These are phyloP conservation scores for Backusella psychrophila DNA, from an alignment of 192 early-diverging fungal species.

Conservation along the genomic window DNA sequence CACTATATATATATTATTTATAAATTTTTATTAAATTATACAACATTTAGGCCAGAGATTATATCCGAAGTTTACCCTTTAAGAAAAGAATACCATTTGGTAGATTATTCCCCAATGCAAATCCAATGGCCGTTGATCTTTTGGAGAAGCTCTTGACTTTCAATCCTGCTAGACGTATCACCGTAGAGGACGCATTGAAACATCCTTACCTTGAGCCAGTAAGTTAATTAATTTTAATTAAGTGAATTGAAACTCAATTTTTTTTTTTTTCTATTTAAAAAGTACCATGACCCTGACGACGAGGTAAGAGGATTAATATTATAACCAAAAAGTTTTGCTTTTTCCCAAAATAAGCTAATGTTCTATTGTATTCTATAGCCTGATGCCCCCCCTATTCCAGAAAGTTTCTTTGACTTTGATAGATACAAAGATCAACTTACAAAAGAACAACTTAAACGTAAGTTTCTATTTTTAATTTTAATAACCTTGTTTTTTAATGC, in stretches of 20 bases:
- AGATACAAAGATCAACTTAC: slow-evolving; percentile 80
- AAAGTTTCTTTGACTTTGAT: slow-evolving; percentile 85
- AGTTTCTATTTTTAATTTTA: not conserved
- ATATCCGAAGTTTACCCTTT: slow-evolving; percentile 86
- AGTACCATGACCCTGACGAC: slow-evolving; percentile 68
- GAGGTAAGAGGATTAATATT: slow-evolving; percentile 31
- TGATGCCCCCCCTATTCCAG: slow-evolving; percentile 66
- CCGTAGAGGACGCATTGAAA: slow-evolving; percentile 87
- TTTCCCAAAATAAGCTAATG: not conserved
- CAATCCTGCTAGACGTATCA: slow-evolving; percentile 87
- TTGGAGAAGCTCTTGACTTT: slow-evolving; percentile 92
- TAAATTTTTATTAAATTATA: not conserved
- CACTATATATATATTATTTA: not conserved
- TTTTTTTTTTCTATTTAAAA: not conserved
- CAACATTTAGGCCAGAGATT: slow-evolving; percentile 72
- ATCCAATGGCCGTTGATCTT: slow-evolving; percentile 85
- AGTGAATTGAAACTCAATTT: not conserved
- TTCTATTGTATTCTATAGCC: slow-evolving; percentile 44
- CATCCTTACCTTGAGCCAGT: slow-evolving; percentile 86
- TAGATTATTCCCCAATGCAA: slow-evolving; percentile 85
- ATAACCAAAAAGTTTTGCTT: not conserved
- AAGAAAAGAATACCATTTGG: slow-evolving; percentile 80
- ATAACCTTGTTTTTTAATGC: too few species aligned
- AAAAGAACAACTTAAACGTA: slow-evolving; percentile 78
- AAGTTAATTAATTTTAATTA: slow-evolving; percentile 7